These are phyloP conservation scores for Schizophyllum amplum DNA, from an alignment of 1,284 basidiomycete genomes.

Conservation along the genomic window DNA sequence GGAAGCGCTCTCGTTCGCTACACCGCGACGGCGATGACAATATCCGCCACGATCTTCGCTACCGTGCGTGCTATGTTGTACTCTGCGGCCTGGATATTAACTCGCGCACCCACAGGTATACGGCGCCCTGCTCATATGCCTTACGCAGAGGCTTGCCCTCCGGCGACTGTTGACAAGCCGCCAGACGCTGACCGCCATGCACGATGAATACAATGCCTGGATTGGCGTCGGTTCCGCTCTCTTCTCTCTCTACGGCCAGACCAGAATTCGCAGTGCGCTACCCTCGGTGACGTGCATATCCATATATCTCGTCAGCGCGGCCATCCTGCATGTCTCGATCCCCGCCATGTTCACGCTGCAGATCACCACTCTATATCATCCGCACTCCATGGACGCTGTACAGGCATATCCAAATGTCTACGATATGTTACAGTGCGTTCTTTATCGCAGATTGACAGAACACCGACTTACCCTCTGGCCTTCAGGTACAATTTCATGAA, in stretches of 20 bases:
- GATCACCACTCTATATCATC: background rate
- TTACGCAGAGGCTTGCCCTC: background rate
- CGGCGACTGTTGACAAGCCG: background rate
- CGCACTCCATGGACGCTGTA: background rate
- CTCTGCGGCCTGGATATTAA: too few relatives aligned
- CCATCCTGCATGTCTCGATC: background rate
- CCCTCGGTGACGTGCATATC: background rate
- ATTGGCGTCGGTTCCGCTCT: background rate
- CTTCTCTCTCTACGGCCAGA: background rate
- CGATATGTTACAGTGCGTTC: background rate
- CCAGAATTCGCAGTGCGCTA: background rate
- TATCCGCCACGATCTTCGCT: background rate
- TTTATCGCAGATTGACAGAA: background rate
- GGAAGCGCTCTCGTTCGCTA: background rate
- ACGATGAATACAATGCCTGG: background rate
- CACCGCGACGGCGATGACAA: background rate
- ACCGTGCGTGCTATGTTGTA: background rate
- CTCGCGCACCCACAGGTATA: background rate
- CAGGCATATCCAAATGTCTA: background rate
- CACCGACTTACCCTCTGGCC: background rate
- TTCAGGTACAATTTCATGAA: background rate
- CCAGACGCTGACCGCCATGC: background rate
- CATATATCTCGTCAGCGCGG: background rate
- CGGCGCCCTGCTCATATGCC: background rate
- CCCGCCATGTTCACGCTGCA: background rate